phyloP scores from a whole-genome alignment of 192 early-diverging fungal genomes.

The Radiomyces spectabilis region DNA sequence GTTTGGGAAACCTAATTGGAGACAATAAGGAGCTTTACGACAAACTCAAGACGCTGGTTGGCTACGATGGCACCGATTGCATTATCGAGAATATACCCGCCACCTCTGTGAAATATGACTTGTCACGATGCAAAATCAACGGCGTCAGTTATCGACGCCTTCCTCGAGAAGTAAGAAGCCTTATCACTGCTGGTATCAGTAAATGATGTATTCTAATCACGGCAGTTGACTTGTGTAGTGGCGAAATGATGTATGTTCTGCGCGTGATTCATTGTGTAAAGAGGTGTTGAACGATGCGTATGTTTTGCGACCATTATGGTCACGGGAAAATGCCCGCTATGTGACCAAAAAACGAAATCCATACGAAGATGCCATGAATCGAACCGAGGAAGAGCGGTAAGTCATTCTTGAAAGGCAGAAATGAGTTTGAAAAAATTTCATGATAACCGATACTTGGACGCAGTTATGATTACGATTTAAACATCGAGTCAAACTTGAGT shows the following conservation, averaged over 20 bases:
- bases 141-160: slow-evolving; percentile 68
- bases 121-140: slow-evolving; percentile 40
- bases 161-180: slow-evolving; percentile 49
- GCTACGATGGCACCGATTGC: slow-evolving; percentile 66
- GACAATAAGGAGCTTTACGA: slow-evolving; percentile 80
- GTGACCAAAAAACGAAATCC: slow-evolving; percentile 82
- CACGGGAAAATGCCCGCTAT: slow-evolving; percentile 84
- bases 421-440: too few species aligned
- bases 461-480: slow-evolving; percentile 88
- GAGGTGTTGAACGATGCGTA: slow-evolving; percentile 95
- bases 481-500: slow-evolving; percentile 89
- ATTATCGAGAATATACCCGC: slow-evolving; percentile 57
- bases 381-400: slow-evolving; percentile 89
- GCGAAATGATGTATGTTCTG: slow-evolving; percentile 64
- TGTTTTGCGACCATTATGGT: slow-evolving; percentile 87
- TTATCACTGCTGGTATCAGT: neutral
- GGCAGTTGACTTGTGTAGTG: too few species aligned
- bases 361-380: slow-evolving; percentile 87
- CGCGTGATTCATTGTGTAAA: slow-evolving; percentile 79
- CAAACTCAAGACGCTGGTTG: slow-evolving; percentile 86
- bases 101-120: slow-evolving; percentile 51
- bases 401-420: too few species aligned
- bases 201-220: too few species aligned
- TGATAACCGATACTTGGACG: neutral
- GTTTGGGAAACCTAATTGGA: slow-evolving; percentile 79